Evolutionary conservation across 2,329 filamentous ascomycete genomes (phyloP).

Genomic region (Beauveria brongniartii): DNA sequence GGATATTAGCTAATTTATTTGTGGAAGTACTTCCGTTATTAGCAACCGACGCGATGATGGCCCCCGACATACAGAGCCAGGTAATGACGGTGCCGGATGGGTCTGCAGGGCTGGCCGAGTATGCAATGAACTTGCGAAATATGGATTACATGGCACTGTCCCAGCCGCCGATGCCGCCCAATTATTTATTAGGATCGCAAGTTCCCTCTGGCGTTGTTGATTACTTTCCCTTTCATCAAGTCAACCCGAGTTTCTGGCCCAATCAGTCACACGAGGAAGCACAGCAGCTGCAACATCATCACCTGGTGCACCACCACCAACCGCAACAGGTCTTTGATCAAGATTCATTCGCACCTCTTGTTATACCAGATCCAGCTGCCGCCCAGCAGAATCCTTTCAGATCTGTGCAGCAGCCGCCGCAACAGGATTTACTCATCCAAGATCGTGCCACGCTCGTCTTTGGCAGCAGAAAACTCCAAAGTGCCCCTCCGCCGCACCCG

Average conservation of each 20-base stretch:
- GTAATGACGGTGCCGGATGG: conserved; percentile 16
- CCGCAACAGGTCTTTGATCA: not conserved
- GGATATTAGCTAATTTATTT: conserved; percentile 3
- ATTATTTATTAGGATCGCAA: conserved; percentile 21
- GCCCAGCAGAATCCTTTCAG: not conserved
- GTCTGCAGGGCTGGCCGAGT: conserved; percentile 24
- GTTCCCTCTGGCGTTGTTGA: not conserved
- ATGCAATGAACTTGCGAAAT: conserved; percentile 29
- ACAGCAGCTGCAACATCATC: not conserved
- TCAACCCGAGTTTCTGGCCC: not conserved
- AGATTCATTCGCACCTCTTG: not conserved
- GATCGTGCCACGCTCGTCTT: not conserved
- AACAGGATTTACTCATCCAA: not conserved
- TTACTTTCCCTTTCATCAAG: not conserved
- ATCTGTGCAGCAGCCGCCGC: not conserved
- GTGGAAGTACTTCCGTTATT: conserved; percentile 7
- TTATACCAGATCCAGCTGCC: not conserved
- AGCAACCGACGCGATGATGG: not conserved
- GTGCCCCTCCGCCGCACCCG: not conserved
- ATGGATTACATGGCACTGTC: conserved; percentile 21
- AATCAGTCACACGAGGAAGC: not conserved
- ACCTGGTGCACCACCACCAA: not conserved
- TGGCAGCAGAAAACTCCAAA: not conserved
- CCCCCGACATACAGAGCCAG: not conserved
- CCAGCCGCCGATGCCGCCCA: conserved; percentile 10